phyloP scores from a whole-genome alignment of 1,139 yeast genomes.

The Geotrichum carabidarum region DNA sequence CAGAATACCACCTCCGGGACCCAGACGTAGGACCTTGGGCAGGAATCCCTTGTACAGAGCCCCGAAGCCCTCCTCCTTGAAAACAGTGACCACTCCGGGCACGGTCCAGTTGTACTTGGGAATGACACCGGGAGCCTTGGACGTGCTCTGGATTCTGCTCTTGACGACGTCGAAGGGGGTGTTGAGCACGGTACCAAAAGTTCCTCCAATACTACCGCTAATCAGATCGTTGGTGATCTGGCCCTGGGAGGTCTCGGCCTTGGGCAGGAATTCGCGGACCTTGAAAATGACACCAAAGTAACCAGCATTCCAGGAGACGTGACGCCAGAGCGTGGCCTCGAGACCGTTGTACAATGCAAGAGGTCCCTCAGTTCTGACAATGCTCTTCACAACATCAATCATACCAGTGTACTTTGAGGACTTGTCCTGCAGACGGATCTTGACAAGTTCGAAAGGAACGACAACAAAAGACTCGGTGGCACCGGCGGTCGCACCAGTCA shows the following conservation, averaged over 20 bases:
- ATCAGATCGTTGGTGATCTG: slow-evolving; percentile 81
- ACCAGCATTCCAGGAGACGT: slow-evolving; percentile 94
- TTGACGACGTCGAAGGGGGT: slow-evolving; percentile 98
- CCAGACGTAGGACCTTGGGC: slow-evolving; percentile 94
- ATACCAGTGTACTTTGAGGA: slow-evolving; percentile 79
- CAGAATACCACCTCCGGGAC: slow-evolving; percentile 98
- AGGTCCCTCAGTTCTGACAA: slow-evolving; percentile 68
- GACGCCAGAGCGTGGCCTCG: slow-evolving; percentile 97
- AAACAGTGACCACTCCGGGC: slow-evolving; percentile 71
- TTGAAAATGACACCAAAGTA: slow-evolving; percentile 94
- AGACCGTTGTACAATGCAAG: slow-evolving; percentile 88
- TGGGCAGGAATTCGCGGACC: slow-evolving; percentile 72
- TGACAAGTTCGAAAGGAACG: slow-evolving; percentile 87
- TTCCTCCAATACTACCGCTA: slow-evolving; percentile 95
- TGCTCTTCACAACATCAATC: slow-evolving; percentile 71
- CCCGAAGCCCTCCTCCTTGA: slow-evolving; percentile 81
- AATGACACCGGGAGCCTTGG: slow-evolving; percentile 54
- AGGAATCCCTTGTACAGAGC: slow-evolving; percentile 92
- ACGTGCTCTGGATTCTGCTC: slow-evolving; percentile 90
- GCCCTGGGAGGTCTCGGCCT: slow-evolving; percentile 61
- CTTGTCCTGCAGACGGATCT: slow-evolving; percentile 85
- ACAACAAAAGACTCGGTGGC: slow-evolving; percentile 94
- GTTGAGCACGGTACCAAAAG: slow-evolving; percentile 86
- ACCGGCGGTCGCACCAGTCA: slow-evolving; percentile 98
- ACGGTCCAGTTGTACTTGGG: slow-evolving; percentile 89